These are phyloP conservation scores for Fomitopsis pinicola DNA, from an alignment of 1,284 basidiomycete genomes.

Conservation along the genomic window DNA sequence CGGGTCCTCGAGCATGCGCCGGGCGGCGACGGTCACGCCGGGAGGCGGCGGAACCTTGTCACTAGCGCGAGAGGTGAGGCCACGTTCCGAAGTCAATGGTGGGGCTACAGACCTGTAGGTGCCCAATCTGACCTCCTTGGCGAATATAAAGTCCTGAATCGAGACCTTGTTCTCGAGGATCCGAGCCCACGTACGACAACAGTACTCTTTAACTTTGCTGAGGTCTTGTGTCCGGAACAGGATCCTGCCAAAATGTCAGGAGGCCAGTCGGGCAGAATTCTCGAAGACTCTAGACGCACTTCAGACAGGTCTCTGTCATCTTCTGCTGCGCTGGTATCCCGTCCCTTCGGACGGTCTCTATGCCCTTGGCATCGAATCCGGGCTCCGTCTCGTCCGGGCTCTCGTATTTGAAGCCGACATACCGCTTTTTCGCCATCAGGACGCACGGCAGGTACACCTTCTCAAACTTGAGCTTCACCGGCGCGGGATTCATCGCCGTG, in stretches of 20 bases:
- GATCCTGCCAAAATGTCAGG: conserved; percentile 45
- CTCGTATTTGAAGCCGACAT: conserved; percentile 96
- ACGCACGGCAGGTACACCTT: conserved; percentile 96
- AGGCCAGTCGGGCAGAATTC: not conserved
- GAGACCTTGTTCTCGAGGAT: conserved; percentile 79
- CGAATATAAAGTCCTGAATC: conserved; percentile 89
- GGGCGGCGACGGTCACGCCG: conserved; percentile 83
- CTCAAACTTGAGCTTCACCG: conserved; percentile 96
- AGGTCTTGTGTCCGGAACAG: conserved; percentile 89
- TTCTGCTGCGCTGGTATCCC: conserved; percentile 85
- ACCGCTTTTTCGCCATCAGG: conserved; percentile 94
- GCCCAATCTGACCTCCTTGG: conserved; percentile 91
- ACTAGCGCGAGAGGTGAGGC: conserved; percentile 31
- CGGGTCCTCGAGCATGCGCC: conserved; percentile 71
- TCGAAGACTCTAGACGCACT: conserved; percentile 41
- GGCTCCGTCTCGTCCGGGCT: conserved; percentile 75
- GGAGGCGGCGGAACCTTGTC: conserved; percentile 86
- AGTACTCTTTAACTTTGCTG: conserved; percentile 86
- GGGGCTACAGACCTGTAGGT: conserved; percentile 67
- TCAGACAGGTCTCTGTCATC: conserved; percentile 84
- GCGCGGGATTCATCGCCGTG: conserved; percentile 84
- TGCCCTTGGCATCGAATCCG: conserved; percentile 94
- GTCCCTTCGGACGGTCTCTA: conserved; percentile 94
- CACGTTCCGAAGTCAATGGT: not conserved
- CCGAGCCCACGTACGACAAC: conserved; percentile 82